phyloP scores from a whole-genome alignment of 2,329 filamentous ascomycete species.

The Ilyonectria mors-panacis region DNA sequence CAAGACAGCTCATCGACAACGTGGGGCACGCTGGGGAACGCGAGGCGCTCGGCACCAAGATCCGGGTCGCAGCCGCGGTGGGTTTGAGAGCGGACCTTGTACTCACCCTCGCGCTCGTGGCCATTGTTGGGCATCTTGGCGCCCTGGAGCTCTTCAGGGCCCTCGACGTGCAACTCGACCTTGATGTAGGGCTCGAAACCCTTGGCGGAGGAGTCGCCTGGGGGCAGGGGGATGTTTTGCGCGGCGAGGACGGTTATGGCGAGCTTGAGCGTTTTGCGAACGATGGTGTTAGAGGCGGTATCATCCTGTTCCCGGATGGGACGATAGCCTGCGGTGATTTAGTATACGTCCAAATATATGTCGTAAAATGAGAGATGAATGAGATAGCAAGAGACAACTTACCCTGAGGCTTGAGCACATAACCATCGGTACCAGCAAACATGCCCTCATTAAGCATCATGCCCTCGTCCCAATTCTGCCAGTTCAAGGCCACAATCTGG shows the following conservation, averaged over 20 bases:
- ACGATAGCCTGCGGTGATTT: slow-evolving; percentile 50
- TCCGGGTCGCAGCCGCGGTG: slow-evolving; percentile 74
- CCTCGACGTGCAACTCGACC: slow-evolving; percentile 86
- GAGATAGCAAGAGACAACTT: slow-evolving; percentile 23
- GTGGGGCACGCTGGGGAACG: slow-evolving; percentile 68
- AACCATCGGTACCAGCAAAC: slow-evolving; percentile 88
- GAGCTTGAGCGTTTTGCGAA: slow-evolving; percentile 75
- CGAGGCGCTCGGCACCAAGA: slow-evolving; percentile 70
- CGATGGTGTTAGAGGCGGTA: slow-evolving; percentile 52
- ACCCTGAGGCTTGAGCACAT: slow-evolving; percentile 87
- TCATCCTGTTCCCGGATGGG: slow-evolving; percentile 43
- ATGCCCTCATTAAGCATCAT: slow-evolving; percentile 98
- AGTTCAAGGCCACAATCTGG: slow-evolving; percentile 93
- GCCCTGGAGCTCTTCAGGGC: slow-evolving; percentile 61
- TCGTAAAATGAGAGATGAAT: too few species aligned
- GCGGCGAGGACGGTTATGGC: slow-evolving; percentile 82
- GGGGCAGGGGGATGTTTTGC: slow-evolving; percentile 80
- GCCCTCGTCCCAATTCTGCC: slow-evolving; percentile 90
- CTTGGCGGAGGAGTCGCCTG: slow-evolving; percentile 63
- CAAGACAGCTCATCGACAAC: slow-evolving; percentile 80
- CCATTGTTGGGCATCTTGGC: slow-evolving; percentile 57
- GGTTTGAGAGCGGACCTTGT: slow-evolving; percentile 73
- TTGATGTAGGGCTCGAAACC: slow-evolving; percentile 86
- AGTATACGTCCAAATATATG: not conserved
- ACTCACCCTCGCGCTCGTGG: slow-evolving; percentile 60